Conservation (phyloP, 768 basidiomycete genomes). For the Aureoboletus auriporus region DNA sequence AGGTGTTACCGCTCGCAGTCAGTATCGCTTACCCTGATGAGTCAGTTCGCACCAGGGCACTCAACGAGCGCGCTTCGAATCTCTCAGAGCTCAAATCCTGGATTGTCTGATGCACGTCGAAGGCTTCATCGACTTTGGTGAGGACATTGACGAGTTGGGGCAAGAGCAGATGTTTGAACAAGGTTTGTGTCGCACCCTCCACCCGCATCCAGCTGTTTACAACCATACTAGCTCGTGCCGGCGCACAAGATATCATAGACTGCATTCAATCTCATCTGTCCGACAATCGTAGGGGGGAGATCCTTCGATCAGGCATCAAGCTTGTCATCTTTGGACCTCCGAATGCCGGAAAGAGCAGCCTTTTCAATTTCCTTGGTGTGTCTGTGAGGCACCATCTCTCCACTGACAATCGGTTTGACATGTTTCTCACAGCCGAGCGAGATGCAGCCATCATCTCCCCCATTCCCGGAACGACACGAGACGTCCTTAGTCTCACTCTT, state of each 20-base stretch:
- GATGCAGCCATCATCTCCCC: slow-evolving; percentile 89
- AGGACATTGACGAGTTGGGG: slow-evolving; percentile 76
- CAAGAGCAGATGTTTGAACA: slow-evolving; percentile 71
- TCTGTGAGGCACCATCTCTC: not conserved
- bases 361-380: slow-evolving; percentile 79
- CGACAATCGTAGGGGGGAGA: slow-evolving; percentile 77
- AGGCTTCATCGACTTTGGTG: slow-evolving; percentile 91
- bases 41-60: slow-evolving; percentile 49
- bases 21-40: not conserved
- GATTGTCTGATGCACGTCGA: slow-evolving; percentile 75
- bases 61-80: slow-evolving; percentile 55
- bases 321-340: slow-evolving; percentile 90
- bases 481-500: slow-evolving; percentile 78
- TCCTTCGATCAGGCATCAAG: slow-evolving; percentile 76
- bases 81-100: slow-evolving; percentile 62
- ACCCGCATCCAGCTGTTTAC: not conserved
- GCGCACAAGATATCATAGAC: slow-evolving; percentile 45
- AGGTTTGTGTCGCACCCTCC: slow-evolving; percentile 39
- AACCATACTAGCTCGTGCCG: slow-evolving; percentile 44
- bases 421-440: slow-evolving; percentile 57
- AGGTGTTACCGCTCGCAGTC: slow-evolving; percentile 24
- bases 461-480: slow-evolving; percentile 85
- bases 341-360: slow-evolving; percentile 90
- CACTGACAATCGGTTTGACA: not conserved
- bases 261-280: slow-evolving; percentile 55